Percentiles rank a stretch among this genome's conserved stretches.
Conservation (phyloP, 495 filamentous ascomycete genomes). For the Talaromyces borbonicus region DNA sequence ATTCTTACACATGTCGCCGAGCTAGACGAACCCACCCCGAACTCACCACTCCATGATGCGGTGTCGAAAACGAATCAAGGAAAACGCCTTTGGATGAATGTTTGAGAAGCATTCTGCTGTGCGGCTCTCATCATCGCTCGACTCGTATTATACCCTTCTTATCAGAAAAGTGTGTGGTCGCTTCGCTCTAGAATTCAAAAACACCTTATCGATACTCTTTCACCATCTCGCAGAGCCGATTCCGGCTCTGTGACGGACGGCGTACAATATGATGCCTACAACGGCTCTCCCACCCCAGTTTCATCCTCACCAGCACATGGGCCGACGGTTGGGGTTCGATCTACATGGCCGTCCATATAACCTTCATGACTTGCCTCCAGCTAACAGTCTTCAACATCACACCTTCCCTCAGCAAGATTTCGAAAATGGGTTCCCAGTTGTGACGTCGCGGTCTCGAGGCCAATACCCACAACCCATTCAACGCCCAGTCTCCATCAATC, state of each 20-base stretch:
- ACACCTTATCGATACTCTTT: no score
- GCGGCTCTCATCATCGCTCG: constrained; percentile 6
- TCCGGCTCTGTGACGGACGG: neutral
- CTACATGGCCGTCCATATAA: constrained; percentile 23
- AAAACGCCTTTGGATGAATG: constrained; percentile 34
- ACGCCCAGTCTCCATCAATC: constrained; percentile 23
- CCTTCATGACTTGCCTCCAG: constrained; percentile 13
- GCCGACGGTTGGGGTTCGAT: constrained; percentile 24
- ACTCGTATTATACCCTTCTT: no score
- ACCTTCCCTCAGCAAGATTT: constrained; percentile 18
- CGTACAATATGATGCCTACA: constrained; percentile 34
- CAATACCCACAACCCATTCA: constrained; percentile 38
- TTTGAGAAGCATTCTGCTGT: constrained; percentile 17
- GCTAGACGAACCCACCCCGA: neutral
- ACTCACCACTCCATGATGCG: constrained; percentile 29
- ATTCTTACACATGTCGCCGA: neutral
- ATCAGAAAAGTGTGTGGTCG: no score
- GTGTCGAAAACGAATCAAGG: constrained; percentile 42
- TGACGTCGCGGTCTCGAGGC: constrained; percentile 23
- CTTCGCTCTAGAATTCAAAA: no score
- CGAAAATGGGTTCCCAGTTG: constrained; percentile 19
- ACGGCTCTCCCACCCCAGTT: constrained; percentile 33
- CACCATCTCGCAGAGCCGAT: constrained; percentile 4
- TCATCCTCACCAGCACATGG: constrained; percentile 37
- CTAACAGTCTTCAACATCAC: constrained; percentile 8